Evolutionary conservation across 2,329 filamentous ascomycete species (phyloP).

Genomic region (Fusarium armeniacum): DNA sequence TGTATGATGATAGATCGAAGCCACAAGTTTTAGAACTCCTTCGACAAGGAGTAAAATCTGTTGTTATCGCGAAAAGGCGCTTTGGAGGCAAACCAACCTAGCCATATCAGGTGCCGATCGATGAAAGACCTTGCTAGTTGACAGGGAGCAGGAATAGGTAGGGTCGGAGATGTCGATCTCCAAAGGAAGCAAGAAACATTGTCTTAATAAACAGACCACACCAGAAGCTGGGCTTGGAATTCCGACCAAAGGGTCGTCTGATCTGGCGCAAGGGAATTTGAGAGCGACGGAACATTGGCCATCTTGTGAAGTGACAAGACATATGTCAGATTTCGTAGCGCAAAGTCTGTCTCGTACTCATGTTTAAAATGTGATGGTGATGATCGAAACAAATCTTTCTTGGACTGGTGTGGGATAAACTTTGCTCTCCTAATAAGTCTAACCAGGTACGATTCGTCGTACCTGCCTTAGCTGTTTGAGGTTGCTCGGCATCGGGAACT

Average conservation of each 20-base stretch:
- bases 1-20: slow-evolving; percentile 25
- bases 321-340: slow-evolving; percentile 3
- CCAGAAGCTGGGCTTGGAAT: slow-evolving; percentile 23
- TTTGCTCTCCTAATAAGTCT: slow-evolving; percentile 11
- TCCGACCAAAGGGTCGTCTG: background rate
- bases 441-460: slow-evolving; percentile 20
- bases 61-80: background rate
- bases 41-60: slow-evolving; percentile 19
- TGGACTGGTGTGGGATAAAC: slow-evolving; percentile 3
- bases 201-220: background rate
- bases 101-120: slow-evolving; percentile 31
- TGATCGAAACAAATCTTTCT: slow-evolving; percentile 34
- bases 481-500: slow-evolving; percentile 34
- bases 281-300: background rate
- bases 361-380: slow-evolving; percentile 14
- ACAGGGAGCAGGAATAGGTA: slow-evolving; percentile 25
- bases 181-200: slow-evolving; percentile 19
- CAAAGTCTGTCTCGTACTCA: background rate
- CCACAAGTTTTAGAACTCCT: slow-evolving; percentile 21
- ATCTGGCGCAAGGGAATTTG: slow-evolving; percentile 11
- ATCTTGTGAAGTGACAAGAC: background rate
- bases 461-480: slow-evolving; percentile 40
- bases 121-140: slow-evolving; percentile 26
- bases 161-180: slow-evolving; percentile 7
- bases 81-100: slow-evolving; percentile 4